Conservation (phyloP, 371 early-diverging fungal species). For the Funneliformis caledonium region DNA sequence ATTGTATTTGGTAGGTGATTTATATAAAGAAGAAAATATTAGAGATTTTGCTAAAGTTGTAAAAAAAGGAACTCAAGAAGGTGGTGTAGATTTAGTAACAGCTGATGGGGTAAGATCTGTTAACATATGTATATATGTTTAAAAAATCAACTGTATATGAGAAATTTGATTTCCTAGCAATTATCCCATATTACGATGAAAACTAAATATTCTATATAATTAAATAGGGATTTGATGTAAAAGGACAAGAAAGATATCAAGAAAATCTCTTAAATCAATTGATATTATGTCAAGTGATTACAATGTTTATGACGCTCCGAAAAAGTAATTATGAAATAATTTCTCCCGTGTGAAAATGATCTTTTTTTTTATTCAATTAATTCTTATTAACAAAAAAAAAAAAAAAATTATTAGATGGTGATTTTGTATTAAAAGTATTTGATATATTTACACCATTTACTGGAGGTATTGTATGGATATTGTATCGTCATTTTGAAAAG, state of each 20-base stretch:
- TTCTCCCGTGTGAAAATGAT: background rate
- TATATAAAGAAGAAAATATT: slow-evolving; percentile 64
- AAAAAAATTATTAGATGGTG: slow-evolving; percentile 54
- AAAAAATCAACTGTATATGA: too few species aligned
- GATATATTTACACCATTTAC: slow-evolving; percentile 71
- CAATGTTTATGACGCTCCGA: slow-evolving; percentile 63
- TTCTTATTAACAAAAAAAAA: background rate
- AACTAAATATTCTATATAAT: background rate
- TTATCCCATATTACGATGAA: background rate
- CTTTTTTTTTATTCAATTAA: background rate
- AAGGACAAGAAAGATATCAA: slow-evolving; percentile 66
- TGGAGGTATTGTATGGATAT: slow-evolving; percentile 70
- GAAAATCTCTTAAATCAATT: slow-evolving; percentile 57
- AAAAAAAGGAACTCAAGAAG: slow-evolving; percentile 45
- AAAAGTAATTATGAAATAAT: slow-evolving; percentile 49
- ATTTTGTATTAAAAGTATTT: slow-evolving; percentile 80
- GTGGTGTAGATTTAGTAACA: slow-evolving; percentile 70
- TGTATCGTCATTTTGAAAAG: slow-evolving; percentile 68
- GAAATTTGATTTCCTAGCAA: too few species aligned
- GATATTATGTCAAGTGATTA: slow-evolving; percentile 67
- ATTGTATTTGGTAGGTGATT: slow-evolving; percentile 51
- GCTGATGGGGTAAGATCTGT: slow-evolving; percentile 68
- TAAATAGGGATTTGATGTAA: slow-evolving; percentile 59
- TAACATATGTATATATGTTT: too few species aligned
- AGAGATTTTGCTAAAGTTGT: slow-evolving; percentile 57